Conservation (phyloP, 2,329 filamentous ascomycete species). For the Neonectria ditissima region DNA sequence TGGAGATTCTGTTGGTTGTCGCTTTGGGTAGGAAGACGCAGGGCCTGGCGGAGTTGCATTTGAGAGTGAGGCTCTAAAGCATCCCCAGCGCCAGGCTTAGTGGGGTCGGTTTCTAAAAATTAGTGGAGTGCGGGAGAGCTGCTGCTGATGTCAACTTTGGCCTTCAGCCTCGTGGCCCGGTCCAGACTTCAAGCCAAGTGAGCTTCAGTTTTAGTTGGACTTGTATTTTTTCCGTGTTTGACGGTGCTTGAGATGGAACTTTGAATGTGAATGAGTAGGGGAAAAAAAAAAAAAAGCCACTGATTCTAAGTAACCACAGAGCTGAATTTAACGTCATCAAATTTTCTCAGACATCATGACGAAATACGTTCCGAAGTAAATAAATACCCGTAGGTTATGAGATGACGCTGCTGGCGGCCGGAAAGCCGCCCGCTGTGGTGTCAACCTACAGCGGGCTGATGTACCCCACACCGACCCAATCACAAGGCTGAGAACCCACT, state of each 20-base stretch:
- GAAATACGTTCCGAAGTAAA: no score
- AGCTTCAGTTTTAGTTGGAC: background rate
- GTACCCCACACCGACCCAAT: slow-evolving; percentile 38
- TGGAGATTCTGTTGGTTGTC: slow-evolving; percentile 9
- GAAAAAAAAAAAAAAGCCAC: no score
- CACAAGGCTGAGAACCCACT: slow-evolving; percentile 38
- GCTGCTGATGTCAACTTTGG: slow-evolving; percentile 6
- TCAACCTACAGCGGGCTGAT: background rate
- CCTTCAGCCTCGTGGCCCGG: slow-evolving; percentile 36
- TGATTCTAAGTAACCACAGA: no score
- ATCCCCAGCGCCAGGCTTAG: slow-evolving; percentile 27
- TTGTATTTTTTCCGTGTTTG: no score
- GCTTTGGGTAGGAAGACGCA: background rate
- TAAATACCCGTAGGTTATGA: no score
- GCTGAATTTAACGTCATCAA: no score
- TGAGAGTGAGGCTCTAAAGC: slow-evolving; percentile 13
- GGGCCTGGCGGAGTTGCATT: slow-evolving; percentile 20
- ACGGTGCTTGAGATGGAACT: no score
- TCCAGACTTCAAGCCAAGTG: slow-evolving; percentile 23
- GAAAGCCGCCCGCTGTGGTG: background rate
- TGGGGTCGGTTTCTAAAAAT: slow-evolving; percentile 37
- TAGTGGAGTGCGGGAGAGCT: slow-evolving; percentile 30
- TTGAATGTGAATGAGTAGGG: no score
- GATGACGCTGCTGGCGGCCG: no score
- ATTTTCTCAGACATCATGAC: no score